Conservation (phyloP, 441 rosid genomes). For the Croton setiger region DNA sequence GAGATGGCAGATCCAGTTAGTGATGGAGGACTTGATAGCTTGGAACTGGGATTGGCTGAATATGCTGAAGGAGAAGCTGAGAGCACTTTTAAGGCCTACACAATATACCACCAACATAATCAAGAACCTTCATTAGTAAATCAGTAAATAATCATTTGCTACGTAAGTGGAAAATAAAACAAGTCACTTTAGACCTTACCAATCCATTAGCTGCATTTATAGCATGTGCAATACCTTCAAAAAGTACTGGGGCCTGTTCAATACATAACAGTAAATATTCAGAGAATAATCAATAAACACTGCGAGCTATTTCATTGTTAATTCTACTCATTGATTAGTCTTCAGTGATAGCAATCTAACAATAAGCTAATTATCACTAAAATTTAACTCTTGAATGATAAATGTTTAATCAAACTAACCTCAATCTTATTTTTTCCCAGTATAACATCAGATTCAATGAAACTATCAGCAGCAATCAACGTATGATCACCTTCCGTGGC, state of each 20-base stretch:
- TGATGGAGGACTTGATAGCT: constrained; percentile 61
- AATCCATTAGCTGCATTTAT: constrained; percentile 60
- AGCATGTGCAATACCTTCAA: constrained; percentile 80
- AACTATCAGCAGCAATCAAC: constrained; percentile 60
- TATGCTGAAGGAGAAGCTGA: constrained; percentile 82
- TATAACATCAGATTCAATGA: constrained; percentile 57
- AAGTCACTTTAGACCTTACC: constrained; percentile 35
- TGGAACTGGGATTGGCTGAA: constrained; percentile 71
- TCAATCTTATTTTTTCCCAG: constrained; percentile 59
- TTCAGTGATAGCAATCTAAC: background rate
- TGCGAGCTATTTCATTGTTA: background rate
- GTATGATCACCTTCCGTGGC: constrained; percentile 69
- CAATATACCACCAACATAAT: constrained; percentile 11
- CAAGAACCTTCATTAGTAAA: background rate
- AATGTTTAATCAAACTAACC: constrained; percentile 29
- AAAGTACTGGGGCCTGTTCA: constrained; percentile 72
- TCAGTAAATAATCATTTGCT: background rate
- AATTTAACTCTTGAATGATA: background rate
- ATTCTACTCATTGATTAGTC: no score
- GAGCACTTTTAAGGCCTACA: constrained; percentile 71
- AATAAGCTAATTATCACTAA: background rate
- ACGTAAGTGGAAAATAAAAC: constrained; percentile 6
- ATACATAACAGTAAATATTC: background rate
- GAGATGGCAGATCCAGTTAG: constrained; percentile 71
- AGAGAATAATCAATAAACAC: background rate